Percentiles rank a stretch among this genome's conserved stretches.
Conservation (phyloP, 1,284 basidiomycete genomes). For the Ustilago lituana region DNA sequence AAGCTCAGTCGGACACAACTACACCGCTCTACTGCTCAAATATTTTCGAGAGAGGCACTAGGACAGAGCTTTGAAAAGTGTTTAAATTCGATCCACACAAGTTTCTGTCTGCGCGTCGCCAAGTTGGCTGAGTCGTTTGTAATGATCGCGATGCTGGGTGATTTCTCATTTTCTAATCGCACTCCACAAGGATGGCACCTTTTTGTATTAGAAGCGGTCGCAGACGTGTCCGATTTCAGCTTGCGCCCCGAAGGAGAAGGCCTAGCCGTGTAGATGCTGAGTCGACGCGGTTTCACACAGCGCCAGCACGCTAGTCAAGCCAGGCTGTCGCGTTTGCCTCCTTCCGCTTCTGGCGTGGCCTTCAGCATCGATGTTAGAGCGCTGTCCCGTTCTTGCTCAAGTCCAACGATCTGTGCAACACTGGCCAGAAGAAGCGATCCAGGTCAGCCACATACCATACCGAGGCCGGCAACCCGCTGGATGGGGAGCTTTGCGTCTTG, state of each 20-base stretch:
- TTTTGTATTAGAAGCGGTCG: constrained; percentile 3
- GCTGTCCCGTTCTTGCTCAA: no score
- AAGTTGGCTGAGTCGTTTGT: constrained; percentile 30
- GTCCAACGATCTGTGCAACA: no score
- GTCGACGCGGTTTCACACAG: constrained; percentile 26
- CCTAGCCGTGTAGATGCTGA: constrained; percentile 12
- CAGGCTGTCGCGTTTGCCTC: no score
- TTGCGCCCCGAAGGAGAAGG: no score
- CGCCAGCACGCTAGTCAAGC: not conserved
- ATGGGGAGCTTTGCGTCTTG: no score
- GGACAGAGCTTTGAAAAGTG: constrained; percentile 19
- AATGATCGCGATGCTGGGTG: not conserved
- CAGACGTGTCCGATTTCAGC: constrained; percentile 8
- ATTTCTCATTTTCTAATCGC: not conserved
- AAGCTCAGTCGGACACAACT: not conserved
- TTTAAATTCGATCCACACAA: no score
- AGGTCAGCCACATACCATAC: no score
- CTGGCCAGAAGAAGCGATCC: no score
- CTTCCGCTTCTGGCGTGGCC: no score
- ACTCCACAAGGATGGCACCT: not conserved
- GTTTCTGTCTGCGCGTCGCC: no score
- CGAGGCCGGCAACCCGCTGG: no score
- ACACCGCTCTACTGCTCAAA: constrained; percentile 26
- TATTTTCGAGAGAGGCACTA: constrained; percentile 11
- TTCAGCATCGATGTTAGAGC: no score